Evolutionary conservation across 176 grass and related monocot genomes (phyloP).

Genomic region (Rhynchospora pubera): DNA sequence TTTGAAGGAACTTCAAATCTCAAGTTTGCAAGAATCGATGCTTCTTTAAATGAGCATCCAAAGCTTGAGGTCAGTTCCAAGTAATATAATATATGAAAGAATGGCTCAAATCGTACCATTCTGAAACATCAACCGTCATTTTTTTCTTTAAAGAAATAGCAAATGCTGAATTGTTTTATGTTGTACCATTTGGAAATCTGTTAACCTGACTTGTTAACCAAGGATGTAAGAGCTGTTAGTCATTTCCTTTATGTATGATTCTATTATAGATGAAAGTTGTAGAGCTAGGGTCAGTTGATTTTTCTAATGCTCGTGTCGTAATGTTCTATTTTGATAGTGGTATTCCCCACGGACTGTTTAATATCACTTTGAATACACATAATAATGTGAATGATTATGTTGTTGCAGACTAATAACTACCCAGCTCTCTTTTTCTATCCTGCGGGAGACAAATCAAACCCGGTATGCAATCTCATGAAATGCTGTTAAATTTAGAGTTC

Average conservation of each 20-base stretch:
- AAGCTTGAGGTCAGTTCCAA: constrained; percentile 34
- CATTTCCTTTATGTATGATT: neutral
- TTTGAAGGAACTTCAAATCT: constrained; percentile 32
- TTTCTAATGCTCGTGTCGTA: neutral
- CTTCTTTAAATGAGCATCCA: constrained; percentile 51
- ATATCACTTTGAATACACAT: neutral
- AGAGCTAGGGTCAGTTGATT: neutral
- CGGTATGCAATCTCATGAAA: constrained; percentile 24
- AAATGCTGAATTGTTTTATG: neutral
- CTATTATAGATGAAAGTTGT: neutral
- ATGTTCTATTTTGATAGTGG: neutral
- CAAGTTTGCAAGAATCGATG: constrained; percentile 44
- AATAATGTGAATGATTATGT: neutral
- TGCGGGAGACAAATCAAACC: constrained; percentile 36
- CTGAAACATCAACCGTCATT: neutral
- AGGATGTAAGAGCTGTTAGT: neutral
- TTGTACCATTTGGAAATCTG: no score
- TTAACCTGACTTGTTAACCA: neutral
- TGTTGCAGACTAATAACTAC: constrained; percentile 36
- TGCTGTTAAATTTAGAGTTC: neutral
- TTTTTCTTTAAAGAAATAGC: neutral
- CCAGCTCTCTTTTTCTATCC: constrained; percentile 35
- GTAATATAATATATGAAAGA: neutral
- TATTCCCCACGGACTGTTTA: neutral
- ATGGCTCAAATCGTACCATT: neutral